These are phyloP conservation scores for Wickerhamomyces ciferrii DNA, from an alignment of 805 yeast genomes.

Conservation along the genomic window DNA sequence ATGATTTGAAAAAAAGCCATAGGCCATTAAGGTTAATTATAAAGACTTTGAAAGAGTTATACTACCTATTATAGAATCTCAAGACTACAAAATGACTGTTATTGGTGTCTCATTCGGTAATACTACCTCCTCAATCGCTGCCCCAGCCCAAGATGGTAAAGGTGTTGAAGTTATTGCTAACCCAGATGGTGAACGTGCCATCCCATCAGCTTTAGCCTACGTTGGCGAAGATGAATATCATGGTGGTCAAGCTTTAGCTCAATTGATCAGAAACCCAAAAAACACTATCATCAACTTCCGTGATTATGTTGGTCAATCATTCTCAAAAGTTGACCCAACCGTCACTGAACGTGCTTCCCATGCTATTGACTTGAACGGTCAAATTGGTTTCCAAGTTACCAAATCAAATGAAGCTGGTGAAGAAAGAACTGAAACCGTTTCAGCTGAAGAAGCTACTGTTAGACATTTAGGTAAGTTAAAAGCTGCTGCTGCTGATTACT, in stretches of 20 bases:
- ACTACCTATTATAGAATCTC: not conserved
- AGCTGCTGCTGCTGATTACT: constrained; percentile 87
- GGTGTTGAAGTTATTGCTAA: constrained; percentile 92
- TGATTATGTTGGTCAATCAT: constrained; percentile 80
- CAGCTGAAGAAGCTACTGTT: constrained; percentile 73
- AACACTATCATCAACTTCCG: constrained; percentile 90
- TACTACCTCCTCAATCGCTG: constrained; percentile 92
- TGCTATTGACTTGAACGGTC: constrained; percentile 61
- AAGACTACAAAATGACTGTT: constrained; percentile 30
- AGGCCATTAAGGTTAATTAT: not conserved
- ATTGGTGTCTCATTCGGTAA: constrained; percentile 97
- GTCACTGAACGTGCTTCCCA: constrained; percentile 61
- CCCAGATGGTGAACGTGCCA: constrained; percentile 98
- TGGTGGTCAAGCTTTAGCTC: constrained; percentile 93
- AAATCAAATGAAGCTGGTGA: constrained; percentile 29
- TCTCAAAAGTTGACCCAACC: constrained; percentile 63
- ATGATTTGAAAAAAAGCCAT: not conserved
- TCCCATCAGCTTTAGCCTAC: constrained; percentile 88
- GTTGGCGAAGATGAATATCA: constrained; percentile 95
- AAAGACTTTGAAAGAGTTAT: not conserved
- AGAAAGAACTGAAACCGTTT: constrained; percentile 44
- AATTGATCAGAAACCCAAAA: constrained; percentile 82
- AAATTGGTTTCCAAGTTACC: constrained; percentile 59
- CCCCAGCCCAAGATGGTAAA: constrained; percentile 77
- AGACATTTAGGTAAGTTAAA: constrained; percentile 82